Percentiles rank a stretch among this genome's conserved stretches.
Conservation (phyloP, 2,329 filamentous ascomycete species). For the Pyricularia sp. region DNA sequence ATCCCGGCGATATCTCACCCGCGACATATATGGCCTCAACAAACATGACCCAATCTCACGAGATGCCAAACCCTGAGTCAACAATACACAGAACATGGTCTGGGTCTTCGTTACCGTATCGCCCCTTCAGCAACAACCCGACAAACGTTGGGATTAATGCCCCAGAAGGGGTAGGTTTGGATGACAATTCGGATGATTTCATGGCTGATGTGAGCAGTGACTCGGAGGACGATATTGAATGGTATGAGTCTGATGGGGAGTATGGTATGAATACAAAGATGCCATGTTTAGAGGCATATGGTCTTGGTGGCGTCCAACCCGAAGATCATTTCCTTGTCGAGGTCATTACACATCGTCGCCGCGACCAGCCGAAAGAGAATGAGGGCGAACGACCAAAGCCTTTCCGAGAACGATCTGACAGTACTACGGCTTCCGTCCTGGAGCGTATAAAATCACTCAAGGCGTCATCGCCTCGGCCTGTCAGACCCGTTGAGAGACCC, state of each 20-base stretch:
- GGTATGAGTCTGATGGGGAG: conserved; percentile 15
- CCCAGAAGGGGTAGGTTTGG: conserved; percentile 14
- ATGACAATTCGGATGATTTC: conserved; percentile 13
- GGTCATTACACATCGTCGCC: conserved; percentile 36
- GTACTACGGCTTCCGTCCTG: conserved; percentile 27
- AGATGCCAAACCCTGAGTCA: conserved; percentile 9
- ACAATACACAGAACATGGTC: conserved; percentile 29
- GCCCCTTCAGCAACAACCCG: conserved; percentile 32
- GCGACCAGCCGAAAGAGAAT: conserved; percentile 6
- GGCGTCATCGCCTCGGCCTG: background rate
- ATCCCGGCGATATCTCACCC: conserved; percentile 34
- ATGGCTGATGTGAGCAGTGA: conserved; percentile 18
- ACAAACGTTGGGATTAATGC: background rate
- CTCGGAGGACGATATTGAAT: conserved; percentile 25
- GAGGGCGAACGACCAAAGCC: conserved; percentile 4
- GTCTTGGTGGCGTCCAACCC: conserved; percentile 44
- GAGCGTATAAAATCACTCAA: conserved; percentile 17
- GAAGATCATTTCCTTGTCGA: conserved; percentile 51
- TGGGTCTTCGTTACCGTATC: conserved; percentile 34
- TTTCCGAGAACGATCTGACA: conserved; percentile 11
- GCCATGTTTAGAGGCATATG: conserved; percentile 36
- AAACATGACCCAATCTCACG: conserved; percentile 18
- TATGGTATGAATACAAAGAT: background rate
- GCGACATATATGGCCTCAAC: conserved; percentile 35
- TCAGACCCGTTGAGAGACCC: background rate